Conservation (phyloP, 2,329 filamentous ascomycete genomes). For the Venturia asperata region DNA sequence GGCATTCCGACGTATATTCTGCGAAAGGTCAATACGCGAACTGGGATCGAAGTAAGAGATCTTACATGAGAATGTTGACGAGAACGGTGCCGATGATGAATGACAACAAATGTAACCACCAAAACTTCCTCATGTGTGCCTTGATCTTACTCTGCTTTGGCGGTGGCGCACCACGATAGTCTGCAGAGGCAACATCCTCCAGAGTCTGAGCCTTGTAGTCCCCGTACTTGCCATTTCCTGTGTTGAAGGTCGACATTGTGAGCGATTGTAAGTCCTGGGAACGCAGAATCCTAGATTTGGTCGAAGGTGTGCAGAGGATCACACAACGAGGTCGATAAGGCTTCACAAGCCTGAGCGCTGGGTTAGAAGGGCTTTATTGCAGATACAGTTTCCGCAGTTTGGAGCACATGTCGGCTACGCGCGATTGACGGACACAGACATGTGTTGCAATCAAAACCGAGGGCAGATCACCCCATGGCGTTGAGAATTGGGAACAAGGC, state of each 20-base stretch:
- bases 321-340: slow-evolving; percentile 1
- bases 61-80: slow-evolving; percentile 55
- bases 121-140: slow-evolving; percentile 37
- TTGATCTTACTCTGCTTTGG: slow-evolving; percentile 21
- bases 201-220: slow-evolving; percentile 15
- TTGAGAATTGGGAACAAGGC: not conserved
- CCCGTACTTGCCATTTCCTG: slow-evolving; percentile 2
- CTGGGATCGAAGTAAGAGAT: slow-evolving; percentile 22
- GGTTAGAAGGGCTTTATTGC: not conserved
- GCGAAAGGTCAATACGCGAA: slow-evolving; percentile 23
- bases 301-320: not conserved
- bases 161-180: not conserved
- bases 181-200: slow-evolving; percentile 9
- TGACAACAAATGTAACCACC: slow-evolving; percentile 54
- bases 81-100: slow-evolving; percentile 47
- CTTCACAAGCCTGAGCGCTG: not conserved
- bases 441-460: slow-evolving; percentile 18
- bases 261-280: not conserved
- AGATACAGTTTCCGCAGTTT: not conserved
- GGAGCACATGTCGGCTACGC: slow-evolving; percentile 8
- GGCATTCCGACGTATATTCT: slow-evolving; percentile 52
- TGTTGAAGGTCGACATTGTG: slow-evolving; percentile 12
- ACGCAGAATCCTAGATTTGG: not conserved
- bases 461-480: slow-evolving; percentile 7
- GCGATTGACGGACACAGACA: not conserved